Evolutionary conservation across 495 filamentous ascomycete species (phyloP).

Genomic region (Amphirosellinia nigrospora): DNA sequence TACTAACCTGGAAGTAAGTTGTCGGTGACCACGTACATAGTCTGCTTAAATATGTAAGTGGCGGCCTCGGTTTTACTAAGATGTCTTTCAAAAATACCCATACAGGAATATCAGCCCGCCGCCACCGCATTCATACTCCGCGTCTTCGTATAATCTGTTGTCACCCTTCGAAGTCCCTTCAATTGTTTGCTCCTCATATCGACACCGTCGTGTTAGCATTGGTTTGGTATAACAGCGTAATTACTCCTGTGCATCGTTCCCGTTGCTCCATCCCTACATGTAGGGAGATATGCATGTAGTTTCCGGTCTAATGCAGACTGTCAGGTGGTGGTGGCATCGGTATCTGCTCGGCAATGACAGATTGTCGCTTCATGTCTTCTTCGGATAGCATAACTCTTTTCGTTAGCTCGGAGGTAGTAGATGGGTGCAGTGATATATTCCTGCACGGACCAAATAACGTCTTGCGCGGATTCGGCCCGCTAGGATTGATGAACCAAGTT

Average conservation of each 20-base stretch:
- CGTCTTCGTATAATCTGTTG: neutral
- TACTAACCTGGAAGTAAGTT: too few species aligned
- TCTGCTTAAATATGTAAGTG: neutral
- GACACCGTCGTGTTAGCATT: neutral
- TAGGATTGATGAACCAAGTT: neutral
- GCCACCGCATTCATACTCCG: neutral
- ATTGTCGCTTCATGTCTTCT: constrained; percentile 1
- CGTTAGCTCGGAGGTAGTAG: neutral
- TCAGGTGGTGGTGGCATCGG: neutral
- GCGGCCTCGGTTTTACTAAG: constrained; percentile 1
- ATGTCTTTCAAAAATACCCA: neutral
- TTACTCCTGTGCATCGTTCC: neutral
- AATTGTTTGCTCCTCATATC: neutral
- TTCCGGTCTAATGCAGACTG: neutral
- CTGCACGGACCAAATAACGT: constrained; percentile 23
- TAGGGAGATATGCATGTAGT: neutral
- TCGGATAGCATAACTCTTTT: constrained; percentile 3
- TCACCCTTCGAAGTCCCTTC: too few species aligned
- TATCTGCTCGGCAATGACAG: constrained; percentile 2
- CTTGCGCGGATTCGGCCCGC: constrained; percentile 32
- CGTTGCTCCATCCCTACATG: neutral
- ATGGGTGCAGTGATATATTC: constrained; percentile 11
- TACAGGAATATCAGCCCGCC: neutral
- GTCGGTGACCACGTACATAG: neutral
- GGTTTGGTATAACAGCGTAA: neutral